A percentile compares a stretch with the other conserved stretches of the same genome.
phyloP scores from a whole-genome alignment of 2,329 filamentous ascomycete species.

The Mycosphaerella arachidis region DNA sequence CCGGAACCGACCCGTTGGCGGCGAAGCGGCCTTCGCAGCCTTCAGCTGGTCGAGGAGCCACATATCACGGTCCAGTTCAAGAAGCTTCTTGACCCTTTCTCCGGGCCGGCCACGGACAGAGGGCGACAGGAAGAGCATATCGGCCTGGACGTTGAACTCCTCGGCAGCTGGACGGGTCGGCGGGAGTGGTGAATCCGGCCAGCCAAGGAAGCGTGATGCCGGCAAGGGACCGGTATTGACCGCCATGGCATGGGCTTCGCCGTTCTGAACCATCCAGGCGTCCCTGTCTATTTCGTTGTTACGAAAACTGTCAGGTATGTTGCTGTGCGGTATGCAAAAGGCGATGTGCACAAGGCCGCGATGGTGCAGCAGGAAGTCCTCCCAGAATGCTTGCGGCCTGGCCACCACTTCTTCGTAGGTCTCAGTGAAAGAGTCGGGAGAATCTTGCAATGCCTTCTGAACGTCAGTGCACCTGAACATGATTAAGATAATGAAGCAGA shows the following conservation, averaged over 20 bases:
- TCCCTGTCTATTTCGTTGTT: neutral
- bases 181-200: neutral
- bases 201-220: neutral
- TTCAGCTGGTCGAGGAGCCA: neutral
- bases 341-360: neutral
- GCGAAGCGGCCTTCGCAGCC: neutral
- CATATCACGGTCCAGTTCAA: neutral
- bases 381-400: neutral
- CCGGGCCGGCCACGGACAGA: neutral
- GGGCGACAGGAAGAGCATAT: neutral
- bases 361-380: neutral
- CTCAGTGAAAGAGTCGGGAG: neutral
- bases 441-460: neutral
- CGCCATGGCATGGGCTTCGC: neutral
- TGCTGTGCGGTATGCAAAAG: neutral
- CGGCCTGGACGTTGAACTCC: neutral
- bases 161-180: neutral
- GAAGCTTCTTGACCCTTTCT: neutral
- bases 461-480: neutral
- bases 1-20: neutral
- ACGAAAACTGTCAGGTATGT: neutral
- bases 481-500: neutral
- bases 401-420: neutral
- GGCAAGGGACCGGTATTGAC: neutral
- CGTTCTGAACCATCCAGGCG: neutral